phyloP scores from a whole-genome alignment of 2,329 filamentous ascomycete genomes.

The Zalaria sp. region DNA sequence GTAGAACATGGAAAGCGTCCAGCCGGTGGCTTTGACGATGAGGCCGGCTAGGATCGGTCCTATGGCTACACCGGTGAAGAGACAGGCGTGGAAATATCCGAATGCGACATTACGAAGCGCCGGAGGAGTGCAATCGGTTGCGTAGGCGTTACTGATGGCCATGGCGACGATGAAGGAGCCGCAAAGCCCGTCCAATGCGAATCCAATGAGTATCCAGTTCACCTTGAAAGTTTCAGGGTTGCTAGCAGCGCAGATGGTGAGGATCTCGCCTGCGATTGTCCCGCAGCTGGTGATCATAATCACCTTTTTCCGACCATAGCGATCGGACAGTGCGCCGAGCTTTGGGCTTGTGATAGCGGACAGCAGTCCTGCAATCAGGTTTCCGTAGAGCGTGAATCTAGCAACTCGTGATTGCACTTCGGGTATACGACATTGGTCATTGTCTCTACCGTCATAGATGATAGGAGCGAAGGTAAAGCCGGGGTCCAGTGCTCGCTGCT shows the following conservation, averaged over 20 bases:
- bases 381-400: conserved; percentile 63
- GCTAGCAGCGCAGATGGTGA: conserved; percentile 65
- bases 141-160: conserved; percentile 71
- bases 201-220: conserved; percentile 64
- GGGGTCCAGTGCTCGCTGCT: conserved; percentile 46
- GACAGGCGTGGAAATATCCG: conserved; percentile 76
- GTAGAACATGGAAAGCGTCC: conserved; percentile 73
- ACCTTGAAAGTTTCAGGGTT: conserved; percentile 62
- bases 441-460: conserved; percentile 48
- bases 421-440: conserved; percentile 66
- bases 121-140: conserved; percentile 74
- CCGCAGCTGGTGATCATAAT: conserved; percentile 62
- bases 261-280: conserved; percentile 57
- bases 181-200: conserved; percentile 65
- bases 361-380: conserved; percentile 58
- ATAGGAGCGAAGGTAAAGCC: conserved; percentile 48
- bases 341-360: conserved; percentile 73
- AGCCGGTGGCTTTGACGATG: conserved; percentile 62
- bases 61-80: conserved; percentile 79
- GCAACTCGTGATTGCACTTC: conserved; percentile 67
- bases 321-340: conserved; percentile 73
- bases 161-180: conserved; percentile 81
- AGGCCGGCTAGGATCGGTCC: conserved; percentile 73
- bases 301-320: conserved; percentile 64
- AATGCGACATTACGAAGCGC: conserved; percentile 70